Evolutionary conservation across 345 rosid species (phyloP).

Genomic region (Brassica cretica): DNA sequence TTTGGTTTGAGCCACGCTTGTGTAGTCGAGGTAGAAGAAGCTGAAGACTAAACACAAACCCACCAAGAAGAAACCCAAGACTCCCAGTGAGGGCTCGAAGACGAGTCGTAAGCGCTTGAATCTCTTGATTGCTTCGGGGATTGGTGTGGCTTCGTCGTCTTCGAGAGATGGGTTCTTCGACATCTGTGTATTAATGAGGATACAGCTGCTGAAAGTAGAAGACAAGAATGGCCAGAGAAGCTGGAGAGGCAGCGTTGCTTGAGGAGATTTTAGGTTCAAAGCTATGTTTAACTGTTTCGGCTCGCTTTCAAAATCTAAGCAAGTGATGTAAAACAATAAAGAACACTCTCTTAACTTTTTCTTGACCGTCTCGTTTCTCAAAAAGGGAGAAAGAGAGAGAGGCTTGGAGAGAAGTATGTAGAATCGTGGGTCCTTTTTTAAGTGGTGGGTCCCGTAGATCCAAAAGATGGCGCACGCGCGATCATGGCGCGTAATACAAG

Average conservation of each 20-base stretch:
- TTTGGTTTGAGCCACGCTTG: slow-evolving; percentile 43
- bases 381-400: neutral
- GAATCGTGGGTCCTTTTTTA: slow-evolving; percentile 34
- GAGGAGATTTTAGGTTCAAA: neutral
- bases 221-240: slow-evolving; percentile 15
- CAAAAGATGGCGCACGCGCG: slow-evolving; percentile 17
- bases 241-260: slow-evolving; percentile 17
- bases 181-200: slow-evolving; percentile 39
- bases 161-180: slow-evolving; percentile 46
- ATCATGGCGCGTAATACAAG: slow-evolving; percentile 16
- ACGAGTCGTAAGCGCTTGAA: slow-evolving; percentile 60
- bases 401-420: neutral
- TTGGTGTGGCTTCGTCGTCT: slow-evolving; percentile 43
- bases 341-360: slow-evolving; percentile 13
- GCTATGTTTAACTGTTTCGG: neutral
- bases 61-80: slow-evolving; percentile 66
- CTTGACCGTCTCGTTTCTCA: slow-evolving; percentile 33
- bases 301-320: neutral
- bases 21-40: slow-evolving; percentile 73
- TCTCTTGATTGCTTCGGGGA: slow-evolving; percentile 49
- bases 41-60: slow-evolving; percentile 57
- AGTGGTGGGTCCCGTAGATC: slow-evolving; percentile 30
- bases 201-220: slow-evolving; percentile 20
- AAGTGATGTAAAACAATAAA: neutral
- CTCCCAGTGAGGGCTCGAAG: slow-evolving; percentile 66